phyloP scores from a whole-genome alignment of 139 green algal species.

The Trebouxia sp. region DNA sequence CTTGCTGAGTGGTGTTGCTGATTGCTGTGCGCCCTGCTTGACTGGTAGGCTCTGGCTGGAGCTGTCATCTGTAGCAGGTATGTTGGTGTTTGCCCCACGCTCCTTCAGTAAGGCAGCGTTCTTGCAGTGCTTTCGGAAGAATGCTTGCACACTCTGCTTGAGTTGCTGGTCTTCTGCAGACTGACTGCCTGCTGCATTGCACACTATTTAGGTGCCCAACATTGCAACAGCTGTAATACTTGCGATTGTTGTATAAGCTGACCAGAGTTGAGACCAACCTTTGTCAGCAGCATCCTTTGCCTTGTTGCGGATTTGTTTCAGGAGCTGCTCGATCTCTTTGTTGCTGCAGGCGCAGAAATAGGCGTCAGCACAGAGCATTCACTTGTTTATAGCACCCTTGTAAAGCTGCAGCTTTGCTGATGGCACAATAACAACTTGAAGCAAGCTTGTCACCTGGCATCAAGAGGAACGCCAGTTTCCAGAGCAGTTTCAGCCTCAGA shows the following conservation, averaged over 20 bases:
- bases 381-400: too few relatives aligned
- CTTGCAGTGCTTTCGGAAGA: conserved; percentile 11
- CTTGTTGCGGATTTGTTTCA: neutral
- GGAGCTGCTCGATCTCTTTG: conserved; percentile 3
- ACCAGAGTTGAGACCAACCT: neutral
- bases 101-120: neutral
- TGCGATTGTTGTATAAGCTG: too few relatives aligned
- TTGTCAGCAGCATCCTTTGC: neutral
- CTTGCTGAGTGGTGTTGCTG: neutral
- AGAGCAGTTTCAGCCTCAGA: neutral
- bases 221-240: too few relatives aligned
- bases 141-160: neutral
- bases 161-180: neutral
- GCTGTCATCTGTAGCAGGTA: neutral
- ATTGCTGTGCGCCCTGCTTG: neutral
- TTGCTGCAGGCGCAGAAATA: too few relatives aligned
- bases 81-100: conserved; percentile 13
- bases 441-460: neutral
- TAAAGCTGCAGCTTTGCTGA: neutral
- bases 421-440: neutral
- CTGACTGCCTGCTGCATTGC: neutral
- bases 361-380: too few relatives aligned
- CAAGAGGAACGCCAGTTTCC: neutral
- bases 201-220: too few relatives aligned
- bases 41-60: neutral